These are phyloP conservation scores for Patellaria atrata DNA, from an alignment of 495 filamentous ascomycete genomes.

Conservation along the genomic window DNA sequence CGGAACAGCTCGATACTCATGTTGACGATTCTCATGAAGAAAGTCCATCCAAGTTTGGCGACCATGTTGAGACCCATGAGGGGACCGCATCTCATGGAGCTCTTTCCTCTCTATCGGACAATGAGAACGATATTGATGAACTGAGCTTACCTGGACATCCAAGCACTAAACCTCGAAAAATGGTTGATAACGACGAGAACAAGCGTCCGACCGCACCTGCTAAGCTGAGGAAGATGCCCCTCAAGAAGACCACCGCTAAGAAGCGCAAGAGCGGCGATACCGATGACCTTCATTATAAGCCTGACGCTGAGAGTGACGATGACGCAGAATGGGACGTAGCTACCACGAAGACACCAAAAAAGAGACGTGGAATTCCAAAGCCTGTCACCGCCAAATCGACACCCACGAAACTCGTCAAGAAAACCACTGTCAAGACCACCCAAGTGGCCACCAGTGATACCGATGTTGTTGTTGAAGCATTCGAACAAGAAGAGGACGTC, in stretches of 20 bases:
- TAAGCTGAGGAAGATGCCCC: neutral
- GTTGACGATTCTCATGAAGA: constrained; percentile 2
- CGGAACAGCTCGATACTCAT: constrained; percentile 10
- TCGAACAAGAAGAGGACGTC: constrained; percentile 2
- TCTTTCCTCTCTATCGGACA: neutral
- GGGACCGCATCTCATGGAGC: neutral
- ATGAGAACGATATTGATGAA: neutral
- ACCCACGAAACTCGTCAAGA: constrained; percentile 2
- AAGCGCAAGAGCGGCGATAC: constrained; percentile 20
- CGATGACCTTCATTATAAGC: constrained; percentile 17
- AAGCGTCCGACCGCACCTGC: too few species aligned
- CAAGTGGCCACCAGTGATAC: neutral
- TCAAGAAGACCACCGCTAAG: constrained; percentile 13
- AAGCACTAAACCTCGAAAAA: neutral
- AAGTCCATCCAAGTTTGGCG: too few species aligned
- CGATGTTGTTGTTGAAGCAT: neutral
- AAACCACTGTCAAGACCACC: neutral
- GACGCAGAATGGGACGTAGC: constrained; percentile 15
- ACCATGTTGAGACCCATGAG: neutral
- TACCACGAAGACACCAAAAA: constrained; percentile 1
- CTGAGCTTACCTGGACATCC: neutral
- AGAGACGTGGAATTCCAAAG: constrained; percentile 9
- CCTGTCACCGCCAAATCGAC: constrained; percentile 5
- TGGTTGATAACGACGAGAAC: constrained; percentile 1
- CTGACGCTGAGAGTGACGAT: constrained; percentile 12